These are phyloP conservation scores for Mucor piriformis DNA, from an alignment of 371 early-diverging fungal species.

Conservation along the genomic window DNA sequence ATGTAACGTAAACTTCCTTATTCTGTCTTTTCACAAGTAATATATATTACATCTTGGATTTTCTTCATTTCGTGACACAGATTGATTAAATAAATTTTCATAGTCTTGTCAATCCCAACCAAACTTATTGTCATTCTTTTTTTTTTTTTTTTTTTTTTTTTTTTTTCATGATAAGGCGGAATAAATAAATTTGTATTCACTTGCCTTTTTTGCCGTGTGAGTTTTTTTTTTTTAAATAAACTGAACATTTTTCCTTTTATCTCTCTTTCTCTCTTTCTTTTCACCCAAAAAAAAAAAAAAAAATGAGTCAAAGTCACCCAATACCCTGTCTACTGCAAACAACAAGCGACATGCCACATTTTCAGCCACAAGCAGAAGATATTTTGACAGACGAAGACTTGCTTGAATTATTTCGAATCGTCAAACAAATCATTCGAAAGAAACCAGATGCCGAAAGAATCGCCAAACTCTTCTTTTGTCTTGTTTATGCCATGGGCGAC, in stretches of 20 bases:
- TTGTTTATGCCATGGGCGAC: constrained; percentile 49
- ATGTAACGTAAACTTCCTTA: too few relatives aligned
- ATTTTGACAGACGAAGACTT: constrained; percentile 52
- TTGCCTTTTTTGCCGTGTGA: constrained; percentile 2
- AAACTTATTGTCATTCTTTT: too few relatives aligned
- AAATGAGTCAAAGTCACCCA: constrained; percentile 8
- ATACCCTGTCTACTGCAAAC: constrained; percentile 12
- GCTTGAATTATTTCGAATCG: constrained; percentile 46
- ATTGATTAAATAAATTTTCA: too few relatives aligned
- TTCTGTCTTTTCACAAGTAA: too few relatives aligned
- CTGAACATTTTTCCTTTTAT: not conserved
- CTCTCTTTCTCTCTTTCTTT: not conserved
- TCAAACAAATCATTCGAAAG: constrained; percentile 45
- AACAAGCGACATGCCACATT: constrained; percentile 8
- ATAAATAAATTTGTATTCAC: too few relatives aligned
- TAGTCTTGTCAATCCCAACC: too few relatives aligned
- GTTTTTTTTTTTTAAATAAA: not conserved
- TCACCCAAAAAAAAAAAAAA: not conserved
- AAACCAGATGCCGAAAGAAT: constrained; percentile 41
- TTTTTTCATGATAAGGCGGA: too few relatives aligned
- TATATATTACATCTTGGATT: too few relatives aligned
- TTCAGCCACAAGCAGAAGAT: constrained; percentile 47
- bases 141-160: too few relatives aligned
- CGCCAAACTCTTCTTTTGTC: constrained; percentile 49
- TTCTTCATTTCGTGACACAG: too few relatives aligned